Conservation (phyloP, 1,284 basidiomycete genomes). For the Phlebopus sp. region DNA sequence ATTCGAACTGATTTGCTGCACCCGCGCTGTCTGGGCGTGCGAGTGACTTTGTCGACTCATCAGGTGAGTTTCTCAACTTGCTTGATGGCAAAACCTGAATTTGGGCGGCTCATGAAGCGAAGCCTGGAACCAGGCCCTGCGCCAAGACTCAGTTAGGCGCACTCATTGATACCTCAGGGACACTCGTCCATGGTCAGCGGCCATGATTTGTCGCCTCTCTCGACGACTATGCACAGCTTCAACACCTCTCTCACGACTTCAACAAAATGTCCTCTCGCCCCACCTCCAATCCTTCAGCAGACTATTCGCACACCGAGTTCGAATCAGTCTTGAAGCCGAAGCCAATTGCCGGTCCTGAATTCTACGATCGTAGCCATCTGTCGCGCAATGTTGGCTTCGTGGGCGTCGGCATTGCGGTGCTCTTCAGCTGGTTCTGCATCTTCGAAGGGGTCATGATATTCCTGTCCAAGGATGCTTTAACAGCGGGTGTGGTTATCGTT, state of each 20-base stretch:
- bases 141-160: too few species aligned
- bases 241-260: neutral
- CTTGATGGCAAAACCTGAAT: too few species aligned
- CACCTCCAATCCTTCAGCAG: conserved; percentile 8
- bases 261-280: conserved; percentile 10
- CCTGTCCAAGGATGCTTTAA: conserved; percentile 18
- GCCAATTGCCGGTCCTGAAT: conserved; percentile 26
- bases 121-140: too few species aligned
- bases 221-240: neutral
- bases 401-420: conserved; percentile 20
- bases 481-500: conserved; percentile 22
- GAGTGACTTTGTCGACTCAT: too few species aligned
- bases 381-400: conserved; percentile 24
- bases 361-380: conserved; percentile 29
- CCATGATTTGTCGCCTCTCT: too few species aligned
- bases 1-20: too few species aligned
- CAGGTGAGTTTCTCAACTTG: too few species aligned
- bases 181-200: too few species aligned
- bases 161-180: too few species aligned
- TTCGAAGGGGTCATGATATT: conserved; percentile 21
- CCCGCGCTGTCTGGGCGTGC: too few species aligned
- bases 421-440: conserved; percentile 24
- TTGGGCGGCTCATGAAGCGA: too few species aligned
- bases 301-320: conserved; percentile 16
- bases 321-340: conserved; percentile 25